phyloP scores from a whole-genome alignment of 768 basidiomycete species.

The Rhizopogon vesiculosus region DNA sequence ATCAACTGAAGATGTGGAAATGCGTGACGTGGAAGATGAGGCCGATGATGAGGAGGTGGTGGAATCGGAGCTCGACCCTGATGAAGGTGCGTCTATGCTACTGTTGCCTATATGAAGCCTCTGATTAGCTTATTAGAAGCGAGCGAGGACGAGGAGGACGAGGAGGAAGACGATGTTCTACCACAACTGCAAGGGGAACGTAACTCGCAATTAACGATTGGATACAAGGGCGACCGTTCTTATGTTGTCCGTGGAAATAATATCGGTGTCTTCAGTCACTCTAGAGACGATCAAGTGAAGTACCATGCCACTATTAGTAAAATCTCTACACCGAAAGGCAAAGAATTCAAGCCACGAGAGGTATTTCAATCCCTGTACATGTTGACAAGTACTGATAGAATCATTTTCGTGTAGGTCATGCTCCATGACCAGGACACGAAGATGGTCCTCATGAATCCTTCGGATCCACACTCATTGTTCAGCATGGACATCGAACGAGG shows the following conservation, averaged over 20 bases:
- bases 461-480: constrained; percentile 77
- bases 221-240: constrained; percentile 92
- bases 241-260: constrained; percentile 91
- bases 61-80: constrained; percentile 57
- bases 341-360: constrained; percentile 81
- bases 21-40: constrained; percentile 72
- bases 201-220: constrained; percentile 89
- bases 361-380: constrained; percentile 35
- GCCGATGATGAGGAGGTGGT: constrained; percentile 81
- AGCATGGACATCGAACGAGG: constrained; percentile 91
- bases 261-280: constrained; percentile 86
- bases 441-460: constrained; percentile 89
- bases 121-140: constrained; percentile 30
- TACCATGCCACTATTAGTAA: constrained; percentile 87
- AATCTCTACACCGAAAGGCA: constrained; percentile 73
- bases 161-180: constrained; percentile 39
- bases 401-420: constrained; percentile 65
- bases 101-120: not conserved
- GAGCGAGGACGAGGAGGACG: constrained; percentile 35
- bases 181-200: constrained; percentile 49
- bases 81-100: constrained; percentile 43
- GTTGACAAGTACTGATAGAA: constrained; percentile 2
- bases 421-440: constrained; percentile 93
- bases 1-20: constrained; percentile 79
- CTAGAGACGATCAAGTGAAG: constrained; percentile 65